Conservation (phyloP, 2,329 filamentous ascomycete genomes). For the Aspergillus hortae region DNA sequence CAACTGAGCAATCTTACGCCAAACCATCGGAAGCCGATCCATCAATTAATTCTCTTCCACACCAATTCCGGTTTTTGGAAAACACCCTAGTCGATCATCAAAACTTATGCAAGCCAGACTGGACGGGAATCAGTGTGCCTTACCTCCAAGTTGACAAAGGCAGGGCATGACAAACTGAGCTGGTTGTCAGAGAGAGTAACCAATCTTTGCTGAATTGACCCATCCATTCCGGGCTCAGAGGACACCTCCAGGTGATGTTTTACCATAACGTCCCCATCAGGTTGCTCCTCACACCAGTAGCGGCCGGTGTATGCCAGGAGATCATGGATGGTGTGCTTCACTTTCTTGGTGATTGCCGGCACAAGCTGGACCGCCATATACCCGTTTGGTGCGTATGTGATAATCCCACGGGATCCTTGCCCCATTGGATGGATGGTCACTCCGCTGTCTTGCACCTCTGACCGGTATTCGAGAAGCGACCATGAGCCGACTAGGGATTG, state of each 20-base stretch:
- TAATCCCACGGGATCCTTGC: background rate
- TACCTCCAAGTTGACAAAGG: background rate
- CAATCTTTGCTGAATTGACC: background rate
- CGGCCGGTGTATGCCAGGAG: conserved; percentile 1
- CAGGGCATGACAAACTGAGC: background rate
- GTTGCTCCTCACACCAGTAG: background rate
- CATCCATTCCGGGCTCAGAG: background rate
- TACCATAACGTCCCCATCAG: background rate
- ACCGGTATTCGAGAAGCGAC: background rate
- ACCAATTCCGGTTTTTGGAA: background rate
- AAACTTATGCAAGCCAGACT: background rate
- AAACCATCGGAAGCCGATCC: background rate
- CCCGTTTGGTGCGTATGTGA: background rate
- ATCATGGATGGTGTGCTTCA: background rate
- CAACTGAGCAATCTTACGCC: background rate
- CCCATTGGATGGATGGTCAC: background rate
- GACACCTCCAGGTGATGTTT: conserved; percentile 2
- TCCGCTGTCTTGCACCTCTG: background rate
- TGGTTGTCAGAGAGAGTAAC: background rate
- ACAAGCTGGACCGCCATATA: background rate
- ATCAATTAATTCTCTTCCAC: background rate
- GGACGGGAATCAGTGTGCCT: background rate
- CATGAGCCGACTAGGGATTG: conserved; percentile 1
- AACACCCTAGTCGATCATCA: background rate
- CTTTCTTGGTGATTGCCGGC: background rate